Conservation (phyloP, 1,284 basidiomycete genomes). For the Uromyces viciae-fabae region DNA sequence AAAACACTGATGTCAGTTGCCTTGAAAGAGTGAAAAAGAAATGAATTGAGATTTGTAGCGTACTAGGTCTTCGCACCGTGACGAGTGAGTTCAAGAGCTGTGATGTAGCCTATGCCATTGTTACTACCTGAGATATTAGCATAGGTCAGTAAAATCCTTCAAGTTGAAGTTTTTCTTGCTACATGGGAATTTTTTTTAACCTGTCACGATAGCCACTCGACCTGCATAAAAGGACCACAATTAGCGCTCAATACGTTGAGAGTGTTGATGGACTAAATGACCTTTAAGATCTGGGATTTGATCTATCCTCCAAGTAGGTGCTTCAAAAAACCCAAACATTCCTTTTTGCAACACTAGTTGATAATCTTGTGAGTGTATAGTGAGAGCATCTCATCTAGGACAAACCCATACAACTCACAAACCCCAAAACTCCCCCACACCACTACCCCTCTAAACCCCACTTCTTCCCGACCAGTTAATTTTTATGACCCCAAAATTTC, state of each 20-base stretch:
- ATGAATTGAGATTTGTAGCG: not conserved
- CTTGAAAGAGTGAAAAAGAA: not conserved
- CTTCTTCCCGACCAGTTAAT: too few species aligned
- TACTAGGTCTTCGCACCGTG: constrained; percentile 40
- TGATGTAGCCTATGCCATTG: constrained; percentile 28
- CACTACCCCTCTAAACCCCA: too few species aligned
- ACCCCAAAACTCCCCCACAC: too few species aligned
- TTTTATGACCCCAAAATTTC: too few species aligned
- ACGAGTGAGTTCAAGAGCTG: constrained; percentile 22
- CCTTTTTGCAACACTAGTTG: too few species aligned
- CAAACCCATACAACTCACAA: too few species aligned
- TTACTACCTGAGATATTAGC: constrained; percentile 21
- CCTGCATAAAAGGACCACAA: not conserved
- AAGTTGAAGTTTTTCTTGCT: not conserved
- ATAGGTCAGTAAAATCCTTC: not conserved
- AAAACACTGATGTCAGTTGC: not conserved
- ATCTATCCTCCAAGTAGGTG: not conserved
- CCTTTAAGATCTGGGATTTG: constrained; percentile 40
- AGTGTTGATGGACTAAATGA: not conserved
- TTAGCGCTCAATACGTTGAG: too few species aligned
- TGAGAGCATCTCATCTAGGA: too few species aligned
- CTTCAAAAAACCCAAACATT: constrained; percentile 29
- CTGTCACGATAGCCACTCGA: constrained; percentile 39
- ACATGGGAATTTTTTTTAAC: not conserved
- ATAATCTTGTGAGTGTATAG: too few species aligned